phyloP scores from a whole-genome alignment of 352 stramenopile species.

The Globisporangium alternatum region DNA sequence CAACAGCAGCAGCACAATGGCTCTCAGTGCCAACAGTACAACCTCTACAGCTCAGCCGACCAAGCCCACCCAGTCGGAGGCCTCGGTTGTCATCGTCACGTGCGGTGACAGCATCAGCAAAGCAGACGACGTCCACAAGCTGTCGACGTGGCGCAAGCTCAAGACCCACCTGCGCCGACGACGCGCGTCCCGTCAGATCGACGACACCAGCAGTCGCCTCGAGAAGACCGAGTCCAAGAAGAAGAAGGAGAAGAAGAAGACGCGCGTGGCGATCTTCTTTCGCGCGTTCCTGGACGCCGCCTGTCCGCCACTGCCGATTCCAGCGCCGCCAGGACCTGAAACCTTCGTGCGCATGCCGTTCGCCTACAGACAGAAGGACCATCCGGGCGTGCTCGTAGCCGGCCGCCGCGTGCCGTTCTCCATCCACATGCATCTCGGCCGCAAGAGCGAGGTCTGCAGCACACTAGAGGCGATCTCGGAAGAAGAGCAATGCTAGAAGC shows the following conservation, averaged over 20 bases:
- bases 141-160: constrained; percentile 2
- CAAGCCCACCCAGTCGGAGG: background rate
- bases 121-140: background rate
- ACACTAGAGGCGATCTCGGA: constrained; percentile 2
- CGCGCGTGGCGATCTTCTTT: background rate
- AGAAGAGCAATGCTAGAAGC: background rate
- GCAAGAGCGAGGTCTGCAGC: background rate
- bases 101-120: background rate
- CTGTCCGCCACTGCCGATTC: background rate
- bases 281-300: constrained; percentile 4
- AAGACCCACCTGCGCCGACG: background rate
- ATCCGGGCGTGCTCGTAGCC: constrained; percentile 5
- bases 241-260: background rate
- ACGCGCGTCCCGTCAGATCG: background rate
- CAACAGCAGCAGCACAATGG: constrained; percentile 2
- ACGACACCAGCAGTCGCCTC: constrained; percentile 2
- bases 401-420: constrained; percentile 5
- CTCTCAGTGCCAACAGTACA: background rate
- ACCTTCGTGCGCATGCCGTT: constrained; percentile 4
- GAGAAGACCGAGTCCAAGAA: constrained; percentile 6
- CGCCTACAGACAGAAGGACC: constrained; percentile 4
- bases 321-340: constrained; percentile 3
- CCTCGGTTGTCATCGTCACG: background rate
- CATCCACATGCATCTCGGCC: constrained; percentile 10
- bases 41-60: background rate